A percentile compares a stretch with the other conserved stretches of the same genome.
Evolutionary conservation across 1,139 yeast genomes (phyloP).

Genomic region (Hyphopichia fennica): DNA sequence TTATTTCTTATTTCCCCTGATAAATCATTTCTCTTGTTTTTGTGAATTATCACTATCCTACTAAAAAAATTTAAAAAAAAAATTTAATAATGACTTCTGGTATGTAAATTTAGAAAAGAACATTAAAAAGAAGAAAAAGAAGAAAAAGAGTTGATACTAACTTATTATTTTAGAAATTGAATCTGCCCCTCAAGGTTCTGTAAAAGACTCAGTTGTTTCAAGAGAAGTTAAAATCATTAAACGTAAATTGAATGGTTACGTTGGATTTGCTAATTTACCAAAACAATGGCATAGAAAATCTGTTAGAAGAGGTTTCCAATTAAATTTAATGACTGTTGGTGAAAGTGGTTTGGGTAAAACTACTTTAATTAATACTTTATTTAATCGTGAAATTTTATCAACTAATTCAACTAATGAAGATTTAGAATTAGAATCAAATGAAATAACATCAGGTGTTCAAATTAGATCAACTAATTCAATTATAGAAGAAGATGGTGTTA

Average conservation of each 20-base stretch:
- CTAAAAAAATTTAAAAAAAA: neutral
- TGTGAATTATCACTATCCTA: neutral
- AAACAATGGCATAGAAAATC: constrained; percentile 98
- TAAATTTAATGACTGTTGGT: constrained; percentile 88
- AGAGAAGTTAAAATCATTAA: constrained; percentile 62
- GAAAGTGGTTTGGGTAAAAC: constrained; percentile 94
- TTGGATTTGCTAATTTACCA: constrained; percentile 97
- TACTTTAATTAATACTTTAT: constrained; percentile 87
- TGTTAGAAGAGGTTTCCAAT: constrained; percentile 87
- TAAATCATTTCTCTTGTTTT: neutral
- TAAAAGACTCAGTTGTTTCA: constrained; percentile 17
- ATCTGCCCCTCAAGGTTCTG: constrained; percentile 6
- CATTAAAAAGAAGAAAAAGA: no score
- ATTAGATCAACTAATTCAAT: constrained; percentile 70
- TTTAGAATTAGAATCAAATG: constrained; percentile 25
- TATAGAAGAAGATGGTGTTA: constrained; percentile 92
- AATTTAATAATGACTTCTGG: constrained; percentile 10
- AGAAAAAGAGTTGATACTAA: neutral
- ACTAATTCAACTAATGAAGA: constrained; percentile 15
- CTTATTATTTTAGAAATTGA: constrained; percentile 7
- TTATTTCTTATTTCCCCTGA: no score
- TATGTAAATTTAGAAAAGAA: constrained; percentile 5
- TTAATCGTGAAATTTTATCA: constrained; percentile 69
- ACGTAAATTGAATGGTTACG: constrained; percentile 86
- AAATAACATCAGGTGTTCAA: constrained; percentile 34